Conservation (phyloP, 228 moss, liverwort and hornwort genomes). For the Sphagnum magellanicum region DNA sequence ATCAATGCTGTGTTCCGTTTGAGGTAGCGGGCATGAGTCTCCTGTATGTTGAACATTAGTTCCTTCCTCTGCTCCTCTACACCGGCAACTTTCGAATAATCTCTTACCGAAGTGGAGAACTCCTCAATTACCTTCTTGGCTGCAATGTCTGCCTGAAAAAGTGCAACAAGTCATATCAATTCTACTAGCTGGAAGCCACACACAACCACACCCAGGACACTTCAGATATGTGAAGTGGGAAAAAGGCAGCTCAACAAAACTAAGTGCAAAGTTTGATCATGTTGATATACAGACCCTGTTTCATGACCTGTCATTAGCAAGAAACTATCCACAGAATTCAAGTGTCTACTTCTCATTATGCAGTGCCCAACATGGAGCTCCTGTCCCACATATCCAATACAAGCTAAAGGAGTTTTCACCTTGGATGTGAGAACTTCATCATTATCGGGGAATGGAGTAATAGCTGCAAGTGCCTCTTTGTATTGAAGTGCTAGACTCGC, state of each 20-base stretch:
- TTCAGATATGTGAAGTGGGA: neutral
- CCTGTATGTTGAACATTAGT: conserved; percentile 56
- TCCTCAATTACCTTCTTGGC: conserved; percentile 61
- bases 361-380: neutral
- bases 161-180: neutral
- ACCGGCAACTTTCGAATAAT: conserved; percentile 51
- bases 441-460: conserved; percentile 88
- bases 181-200: neutral
- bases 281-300: too few species aligned
- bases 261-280: neutral
- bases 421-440: conserved; percentile 88
- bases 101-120: conserved; percentile 52
- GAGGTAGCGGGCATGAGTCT: conserved; percentile 59
- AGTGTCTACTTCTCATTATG: neutral
- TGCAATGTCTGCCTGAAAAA: conserved; percentile 53
- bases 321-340: too few species aligned
- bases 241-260: neutral
- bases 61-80: conserved; percentile 80
- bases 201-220: neutral
- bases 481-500: conserved; percentile 63
- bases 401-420: conserved; percentile 18
- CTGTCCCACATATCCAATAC: neutral
- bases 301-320: too few species aligned
- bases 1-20: conserved; percentile 93
- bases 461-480: conserved; percentile 54